Conservation (phyloP, 2,329 filamentous ascomycete genomes). For the Ceratocystis harringtonii region DNA sequence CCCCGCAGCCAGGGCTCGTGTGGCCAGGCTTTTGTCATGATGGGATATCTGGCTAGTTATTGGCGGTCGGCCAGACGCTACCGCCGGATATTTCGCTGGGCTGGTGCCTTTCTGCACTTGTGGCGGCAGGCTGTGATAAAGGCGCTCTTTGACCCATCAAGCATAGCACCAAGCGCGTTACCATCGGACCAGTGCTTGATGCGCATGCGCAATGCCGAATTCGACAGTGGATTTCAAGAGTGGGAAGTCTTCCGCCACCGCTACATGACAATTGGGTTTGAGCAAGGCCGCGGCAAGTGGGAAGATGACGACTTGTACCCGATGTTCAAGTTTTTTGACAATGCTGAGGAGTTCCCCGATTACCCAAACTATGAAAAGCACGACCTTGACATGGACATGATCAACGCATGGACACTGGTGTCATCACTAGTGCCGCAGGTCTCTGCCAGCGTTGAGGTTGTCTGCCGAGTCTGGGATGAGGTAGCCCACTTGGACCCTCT, state of each 20-base stretch:
- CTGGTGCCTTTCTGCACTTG: conserved; percentile 1
- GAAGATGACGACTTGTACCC: not conserved
- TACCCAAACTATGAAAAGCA: not conserved
- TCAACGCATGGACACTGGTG: conserved; percentile 5
- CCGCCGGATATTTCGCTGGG: conserved; percentile 7
- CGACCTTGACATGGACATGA: not conserved
- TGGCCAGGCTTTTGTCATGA: not conserved
- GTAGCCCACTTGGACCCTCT: not conserved
- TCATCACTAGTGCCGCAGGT: not conserved
- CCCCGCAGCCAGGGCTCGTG: conserved; percentile 4
- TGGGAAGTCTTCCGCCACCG: conserved; percentile 2
- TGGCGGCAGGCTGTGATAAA: not conserved
- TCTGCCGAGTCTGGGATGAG: not conserved
- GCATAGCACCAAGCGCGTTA: not conserved
- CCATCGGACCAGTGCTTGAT: not conserved
- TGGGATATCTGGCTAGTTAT: not conserved
- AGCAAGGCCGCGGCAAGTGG: not conserved
- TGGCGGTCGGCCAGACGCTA: not conserved
- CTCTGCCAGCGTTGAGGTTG: not conserved
- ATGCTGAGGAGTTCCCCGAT: not conserved
- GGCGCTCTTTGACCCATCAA: not conserved
- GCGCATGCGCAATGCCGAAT: not conserved
- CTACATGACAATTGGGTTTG: not conserved
- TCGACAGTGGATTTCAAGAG: not conserved
- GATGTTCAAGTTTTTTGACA: not conserved